These are phyloP conservation scores for Stentor roeselii DNA, from an alignment of 73 alveolate genomes.

Conservation along the genomic window DNA sequence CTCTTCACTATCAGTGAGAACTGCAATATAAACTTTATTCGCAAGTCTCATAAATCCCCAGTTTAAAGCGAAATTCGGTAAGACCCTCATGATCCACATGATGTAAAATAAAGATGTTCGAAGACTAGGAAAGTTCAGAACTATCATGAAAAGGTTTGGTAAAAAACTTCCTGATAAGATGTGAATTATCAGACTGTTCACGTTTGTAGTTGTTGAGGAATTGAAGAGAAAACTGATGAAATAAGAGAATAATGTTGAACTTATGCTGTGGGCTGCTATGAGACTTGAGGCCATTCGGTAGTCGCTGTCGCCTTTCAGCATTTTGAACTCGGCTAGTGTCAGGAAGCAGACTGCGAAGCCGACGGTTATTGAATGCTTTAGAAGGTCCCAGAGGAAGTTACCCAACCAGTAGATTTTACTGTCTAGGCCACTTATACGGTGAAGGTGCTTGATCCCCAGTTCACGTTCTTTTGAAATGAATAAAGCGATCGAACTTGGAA, in stretches of 20 bases:
- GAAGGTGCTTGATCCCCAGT: conserved; percentile 59
- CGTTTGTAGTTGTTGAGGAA: not conserved
- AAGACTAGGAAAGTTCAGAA: not conserved
- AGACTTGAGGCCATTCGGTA: conserved; percentile 54
- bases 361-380: conserved; percentile 50
- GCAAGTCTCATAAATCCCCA: not conserved
- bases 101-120: not conserved
- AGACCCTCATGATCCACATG: not conserved
- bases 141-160: not conserved
- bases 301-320: conserved; percentile 54
- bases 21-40: not conserved
- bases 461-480: not conserved
- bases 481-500: not conserved
- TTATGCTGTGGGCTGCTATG: conserved; percentile 38
- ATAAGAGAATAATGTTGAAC: conserved; percentile 20
- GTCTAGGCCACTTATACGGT: conserved; percentile 81
- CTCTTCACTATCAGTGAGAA: not conserved
- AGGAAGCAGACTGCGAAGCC: conserved; percentile 49
- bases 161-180: not conserved
- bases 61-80: not conserved
- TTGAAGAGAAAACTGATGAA: not conserved
- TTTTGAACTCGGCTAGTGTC: conserved; percentile 65
- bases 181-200: not conserved
- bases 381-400: conserved; percentile 79
- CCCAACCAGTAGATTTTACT: conserved; percentile 86